These are phyloP conservation scores for Phalaenopsis equestris DNA, from an alignment of 106 monocot species.

Conservation along the genomic window DNA sequence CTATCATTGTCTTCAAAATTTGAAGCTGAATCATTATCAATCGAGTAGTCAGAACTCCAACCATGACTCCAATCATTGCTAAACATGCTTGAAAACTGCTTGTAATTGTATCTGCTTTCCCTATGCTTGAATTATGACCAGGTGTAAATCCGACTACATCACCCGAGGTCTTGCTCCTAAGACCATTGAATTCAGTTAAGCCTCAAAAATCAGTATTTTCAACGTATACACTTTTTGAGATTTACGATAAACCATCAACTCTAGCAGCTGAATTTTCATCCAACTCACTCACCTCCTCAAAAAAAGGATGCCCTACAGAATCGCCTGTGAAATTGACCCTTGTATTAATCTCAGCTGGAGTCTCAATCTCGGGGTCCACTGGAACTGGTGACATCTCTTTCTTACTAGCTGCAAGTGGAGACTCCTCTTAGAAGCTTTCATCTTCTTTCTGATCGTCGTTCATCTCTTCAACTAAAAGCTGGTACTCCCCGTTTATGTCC, in stretches of 20 bases:
- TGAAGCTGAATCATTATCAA: constrained; percentile 46
- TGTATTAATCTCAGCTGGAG: constrained; percentile 36
- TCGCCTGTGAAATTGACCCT: constrained; percentile 45
- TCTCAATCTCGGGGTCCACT: no score
- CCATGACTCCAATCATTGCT: constrained; percentile 57
- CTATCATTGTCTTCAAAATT: constrained; percentile 66
- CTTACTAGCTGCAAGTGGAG: no score
- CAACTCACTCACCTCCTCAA: constrained; percentile 39
- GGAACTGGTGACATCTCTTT: no score
- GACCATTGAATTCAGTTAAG: constrained; percentile 32
- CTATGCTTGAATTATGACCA: constrained; percentile 25
- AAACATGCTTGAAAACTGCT: constrained; percentile 34
- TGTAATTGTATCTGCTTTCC: constrained; percentile 23
- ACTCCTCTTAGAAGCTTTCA: no score
- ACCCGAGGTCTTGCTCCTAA: constrained; percentile 26
- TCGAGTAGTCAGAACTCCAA: constrained; percentile 68
- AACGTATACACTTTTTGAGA: constrained; percentile 61
- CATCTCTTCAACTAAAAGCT: no score
- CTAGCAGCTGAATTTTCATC: constrained; percentile 44
- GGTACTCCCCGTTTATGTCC: no score
- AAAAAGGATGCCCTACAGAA: constrained; percentile 23
- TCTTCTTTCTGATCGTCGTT: no score
- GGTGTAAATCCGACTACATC: constrained; percentile 17
- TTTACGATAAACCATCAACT: constrained; percentile 64
- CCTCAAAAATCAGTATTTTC: constrained; percentile 62